phyloP scores from a whole-genome alignment of 2,329 filamentous ascomycete species.

The Hymenoscyphus repandus region DNA sequence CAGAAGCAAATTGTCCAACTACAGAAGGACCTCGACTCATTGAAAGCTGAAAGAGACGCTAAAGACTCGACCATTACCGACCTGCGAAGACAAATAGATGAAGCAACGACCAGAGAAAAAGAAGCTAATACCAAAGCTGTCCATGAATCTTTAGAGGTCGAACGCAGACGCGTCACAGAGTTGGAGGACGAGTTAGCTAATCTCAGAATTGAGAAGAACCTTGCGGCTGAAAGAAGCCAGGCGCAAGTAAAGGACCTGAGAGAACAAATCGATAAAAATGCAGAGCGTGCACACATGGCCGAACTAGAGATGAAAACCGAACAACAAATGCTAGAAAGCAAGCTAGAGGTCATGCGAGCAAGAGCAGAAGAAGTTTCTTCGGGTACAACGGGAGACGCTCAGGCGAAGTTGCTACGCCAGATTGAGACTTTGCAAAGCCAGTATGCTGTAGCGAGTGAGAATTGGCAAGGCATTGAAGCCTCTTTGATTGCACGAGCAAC shows the following conservation, averaged over 20 bases:
- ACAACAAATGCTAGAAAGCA: slow-evolving; percentile 71
- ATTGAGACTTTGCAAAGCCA: slow-evolving; percentile 95
- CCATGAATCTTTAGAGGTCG: slow-evolving; percentile 61
- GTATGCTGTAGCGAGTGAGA: slow-evolving; percentile 88
- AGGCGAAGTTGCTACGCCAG: slow-evolving; percentile 85
- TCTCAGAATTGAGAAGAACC: slow-evolving; percentile 73
- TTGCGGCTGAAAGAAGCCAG: slow-evolving; percentile 64
- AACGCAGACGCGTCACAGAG: slow-evolving; percentile 50
- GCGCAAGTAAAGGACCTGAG: slow-evolving; percentile 66
- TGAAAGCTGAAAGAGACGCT: slow-evolving; percentile 58
- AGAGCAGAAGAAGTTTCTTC: slow-evolving; percentile 87
- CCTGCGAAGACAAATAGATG: slow-evolving; percentile 63
- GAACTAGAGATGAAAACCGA: slow-evolving; percentile 81
- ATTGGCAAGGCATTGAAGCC: slow-evolving; percentile 95
- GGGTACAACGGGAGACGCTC: slow-evolving; percentile 72
- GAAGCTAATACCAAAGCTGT: slow-evolving; percentile 61
- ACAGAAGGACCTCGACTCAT: slow-evolving; percentile 52
- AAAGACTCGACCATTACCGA: slow-evolving; percentile 62
- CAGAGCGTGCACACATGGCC: slow-evolving; percentile 60
- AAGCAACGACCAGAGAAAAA: slow-evolving; percentile 62
- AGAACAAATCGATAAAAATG: slow-evolving; percentile 67
- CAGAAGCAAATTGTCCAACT: slow-evolving; percentile 45
- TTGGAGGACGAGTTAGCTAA: slow-evolving; percentile 55
- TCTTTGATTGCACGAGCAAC: slow-evolving; percentile 73
- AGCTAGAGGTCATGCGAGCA: slow-evolving; percentile 80